Conservation (phyloP, 148 eudicot species). For the Polygonum maritimum region DNA sequence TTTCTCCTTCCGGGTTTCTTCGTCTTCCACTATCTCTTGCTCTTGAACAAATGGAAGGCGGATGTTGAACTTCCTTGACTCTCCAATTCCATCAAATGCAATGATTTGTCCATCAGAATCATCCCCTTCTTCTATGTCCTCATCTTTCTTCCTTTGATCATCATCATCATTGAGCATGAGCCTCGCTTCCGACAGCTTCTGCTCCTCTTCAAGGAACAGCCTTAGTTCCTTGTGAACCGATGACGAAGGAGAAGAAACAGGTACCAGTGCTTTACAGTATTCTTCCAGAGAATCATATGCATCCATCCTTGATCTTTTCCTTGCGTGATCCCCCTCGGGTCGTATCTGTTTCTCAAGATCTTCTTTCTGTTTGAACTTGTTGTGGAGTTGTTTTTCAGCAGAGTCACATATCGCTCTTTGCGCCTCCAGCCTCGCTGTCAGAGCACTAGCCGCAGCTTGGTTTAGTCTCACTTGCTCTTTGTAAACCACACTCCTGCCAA, state of each 20-base stretch:
- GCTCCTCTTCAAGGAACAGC: slow-evolving; percentile 77
- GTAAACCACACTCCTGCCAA: slow-evolving; percentile 69
- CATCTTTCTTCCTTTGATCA: slow-evolving; percentile 26
- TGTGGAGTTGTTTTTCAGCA: slow-evolving; percentile 77
- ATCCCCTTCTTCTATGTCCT: slow-evolving; percentile 20
- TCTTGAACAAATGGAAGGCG: slow-evolving; percentile 30
- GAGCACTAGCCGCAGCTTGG: slow-evolving; percentile 77
- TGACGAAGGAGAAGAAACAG: slow-evolving; percentile 17
- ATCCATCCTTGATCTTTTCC: slow-evolving; percentile 78
- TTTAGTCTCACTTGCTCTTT: slow-evolving; percentile 80
- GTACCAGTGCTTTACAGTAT: slow-evolving; percentile 30
- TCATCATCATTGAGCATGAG: slow-evolving; percentile 15
- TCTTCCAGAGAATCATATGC: slow-evolving; percentile 33
- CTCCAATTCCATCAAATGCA: slow-evolving; percentile 19
- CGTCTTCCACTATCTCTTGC: slow-evolving; percentile 38
- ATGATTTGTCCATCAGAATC: slow-evolving; percentile 14
- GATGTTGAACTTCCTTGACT: slow-evolving; percentile 15
- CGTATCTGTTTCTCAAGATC: slow-evolving; percentile 62
- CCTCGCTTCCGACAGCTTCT: slow-evolving; percentile 47
- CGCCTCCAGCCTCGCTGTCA: slow-evolving; percentile 92
- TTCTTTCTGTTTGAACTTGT: slow-evolving; percentile 55
- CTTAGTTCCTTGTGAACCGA: slow-evolving; percentile 57
- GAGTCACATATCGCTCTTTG: slow-evolving; percentile 81
- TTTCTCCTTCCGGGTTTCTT: slow-evolving; percentile 60
- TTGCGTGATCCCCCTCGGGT: slow-evolving; percentile 53